Conservation (phyloP, 2,329 filamentous ascomycete species). For the Colletotrichum tanaceti region DNA sequence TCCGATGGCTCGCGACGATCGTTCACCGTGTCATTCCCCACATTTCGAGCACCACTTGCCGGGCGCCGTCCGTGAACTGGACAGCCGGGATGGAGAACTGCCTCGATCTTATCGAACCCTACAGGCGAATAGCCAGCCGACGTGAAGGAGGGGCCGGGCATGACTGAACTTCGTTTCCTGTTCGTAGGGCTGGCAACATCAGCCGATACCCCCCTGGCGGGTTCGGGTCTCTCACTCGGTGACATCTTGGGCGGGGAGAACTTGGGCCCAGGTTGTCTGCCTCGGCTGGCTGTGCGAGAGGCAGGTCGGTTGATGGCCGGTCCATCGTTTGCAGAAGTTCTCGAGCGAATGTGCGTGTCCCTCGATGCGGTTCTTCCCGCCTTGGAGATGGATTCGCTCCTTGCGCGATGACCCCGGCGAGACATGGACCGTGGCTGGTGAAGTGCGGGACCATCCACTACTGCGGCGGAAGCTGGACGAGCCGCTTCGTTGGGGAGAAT, state of each 20-base stretch:
- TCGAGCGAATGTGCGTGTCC: background rate
- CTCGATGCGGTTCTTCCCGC: background rate
- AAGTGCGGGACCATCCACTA: background rate
- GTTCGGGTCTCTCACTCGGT: background rate
- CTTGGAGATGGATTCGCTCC: background rate
- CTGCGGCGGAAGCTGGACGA: background rate
- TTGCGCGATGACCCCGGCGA: background rate
- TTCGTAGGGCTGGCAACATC: background rate
- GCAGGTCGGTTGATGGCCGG: background rate
- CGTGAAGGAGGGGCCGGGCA: background rate
- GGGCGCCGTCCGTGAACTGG: slow-evolving; percentile 41
- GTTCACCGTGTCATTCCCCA: no score
- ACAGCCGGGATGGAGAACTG: slow-evolving; percentile 39
- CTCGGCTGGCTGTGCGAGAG: slow-evolving; percentile 21
- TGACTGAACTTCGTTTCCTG: background rate
- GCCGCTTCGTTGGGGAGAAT: slow-evolving; percentile 34
- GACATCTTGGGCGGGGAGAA: slow-evolving; percentile 21
- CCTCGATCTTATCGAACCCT: slow-evolving; percentile 42
- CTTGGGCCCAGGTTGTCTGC: background rate
- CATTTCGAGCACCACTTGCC: background rate
- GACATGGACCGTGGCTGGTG: background rate
- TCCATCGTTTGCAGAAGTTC: background rate
- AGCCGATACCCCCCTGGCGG: no score
- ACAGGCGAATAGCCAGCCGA: background rate
- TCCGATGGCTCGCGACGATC: no score